Conservation (phyloP, 106 monocot genomes). For the Chionographis japonica region DNA sequence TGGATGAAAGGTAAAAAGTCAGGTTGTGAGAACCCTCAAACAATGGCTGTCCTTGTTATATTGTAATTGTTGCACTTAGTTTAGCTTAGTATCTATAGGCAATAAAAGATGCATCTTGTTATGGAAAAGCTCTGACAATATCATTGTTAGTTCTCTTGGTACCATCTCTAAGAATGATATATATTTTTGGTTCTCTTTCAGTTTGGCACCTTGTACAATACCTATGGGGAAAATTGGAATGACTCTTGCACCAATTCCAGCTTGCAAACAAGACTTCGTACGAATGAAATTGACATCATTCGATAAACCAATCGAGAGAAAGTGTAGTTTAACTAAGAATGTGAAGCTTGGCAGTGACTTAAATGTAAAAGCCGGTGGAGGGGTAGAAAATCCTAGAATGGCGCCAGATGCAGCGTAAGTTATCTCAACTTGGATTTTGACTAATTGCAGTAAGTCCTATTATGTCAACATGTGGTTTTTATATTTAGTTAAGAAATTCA, state of each 20-base stretch:
- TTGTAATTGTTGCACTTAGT: no score
- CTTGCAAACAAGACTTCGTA: slow-evolving; percentile 85
- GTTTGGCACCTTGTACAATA: slow-evolving; percentile 18
- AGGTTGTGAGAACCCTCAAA: no score
- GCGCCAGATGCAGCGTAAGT: slow-evolving; percentile 97
- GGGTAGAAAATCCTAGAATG: slow-evolving; percentile 57
- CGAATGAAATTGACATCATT: slow-evolving; percentile 83
- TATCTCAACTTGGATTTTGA: neutral
- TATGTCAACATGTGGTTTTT: no score
- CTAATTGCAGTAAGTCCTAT: neutral
- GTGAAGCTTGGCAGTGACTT: slow-evolving; percentile 68
- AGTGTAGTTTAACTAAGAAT: slow-evolving; percentile 78
- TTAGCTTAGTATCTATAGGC: neutral
- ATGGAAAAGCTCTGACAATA: neutral
- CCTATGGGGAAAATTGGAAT: slow-evolving; percentile 15
- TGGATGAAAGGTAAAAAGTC: slow-evolving; percentile 32
- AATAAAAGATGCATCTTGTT: no score
- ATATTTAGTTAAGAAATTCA: no score
- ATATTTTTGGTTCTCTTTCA: slow-evolving; percentile 15
- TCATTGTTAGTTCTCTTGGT: neutral
- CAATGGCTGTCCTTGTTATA: no score
- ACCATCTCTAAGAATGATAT: neutral
- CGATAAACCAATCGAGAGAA: slow-evolving; percentile 74
- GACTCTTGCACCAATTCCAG: slow-evolving; percentile 65
- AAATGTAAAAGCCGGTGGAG: slow-evolving; percentile 47